A percentile compares a stretch with the other conserved stretches of the same genome.
Conservation (phyloP, 805 yeast species). For the Pichia scutulata region DNA sequence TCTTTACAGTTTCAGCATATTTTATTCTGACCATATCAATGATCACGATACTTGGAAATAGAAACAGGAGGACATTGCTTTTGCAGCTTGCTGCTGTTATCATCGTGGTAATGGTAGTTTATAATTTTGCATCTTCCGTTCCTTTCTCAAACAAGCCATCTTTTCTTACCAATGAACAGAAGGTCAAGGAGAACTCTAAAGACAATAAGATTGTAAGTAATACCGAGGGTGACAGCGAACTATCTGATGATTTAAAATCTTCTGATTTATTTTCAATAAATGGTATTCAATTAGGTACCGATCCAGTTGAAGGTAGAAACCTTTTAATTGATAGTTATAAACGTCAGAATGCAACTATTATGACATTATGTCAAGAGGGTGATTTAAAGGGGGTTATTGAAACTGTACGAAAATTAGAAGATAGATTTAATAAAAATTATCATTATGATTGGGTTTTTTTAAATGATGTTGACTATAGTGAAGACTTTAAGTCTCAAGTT, state of each 20-base stretch:
- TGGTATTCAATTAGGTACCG: slow-evolving; percentile 1
- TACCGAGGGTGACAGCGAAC: neutral
- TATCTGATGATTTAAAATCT: neutral
- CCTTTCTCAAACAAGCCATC: neutral
- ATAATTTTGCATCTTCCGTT: neutral
- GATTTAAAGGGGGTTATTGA: slow-evolving; percentile 52
- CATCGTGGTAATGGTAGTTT: neutral
- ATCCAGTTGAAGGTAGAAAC: slow-evolving; percentile 4
- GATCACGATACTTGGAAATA: neutral
- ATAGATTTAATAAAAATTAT: slow-evolving; percentile 66
- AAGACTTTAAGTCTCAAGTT: slow-evolving; percentile 56
- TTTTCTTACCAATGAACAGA: neutral
- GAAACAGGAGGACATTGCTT: neutral
- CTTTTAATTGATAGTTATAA: slow-evolving; percentile 10
- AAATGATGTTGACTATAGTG: slow-evolving; percentile 69
- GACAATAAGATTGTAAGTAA: neutral
- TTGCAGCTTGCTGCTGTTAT: neutral
- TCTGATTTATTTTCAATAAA: neutral
- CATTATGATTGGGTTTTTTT: slow-evolving; percentile 91
- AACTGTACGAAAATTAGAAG: slow-evolving; percentile 67
- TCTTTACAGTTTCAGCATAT: neutral
- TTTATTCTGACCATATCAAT: neutral
- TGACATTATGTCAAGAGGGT: slow-evolving; percentile 60
- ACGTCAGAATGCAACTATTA: slow-evolving; percentile 44
- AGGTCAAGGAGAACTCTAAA: too few relatives aligned